Evolutionary conservation across 306 rosid species (phyloP).

Genomic region (Cicer pinnatifidum): DNA sequence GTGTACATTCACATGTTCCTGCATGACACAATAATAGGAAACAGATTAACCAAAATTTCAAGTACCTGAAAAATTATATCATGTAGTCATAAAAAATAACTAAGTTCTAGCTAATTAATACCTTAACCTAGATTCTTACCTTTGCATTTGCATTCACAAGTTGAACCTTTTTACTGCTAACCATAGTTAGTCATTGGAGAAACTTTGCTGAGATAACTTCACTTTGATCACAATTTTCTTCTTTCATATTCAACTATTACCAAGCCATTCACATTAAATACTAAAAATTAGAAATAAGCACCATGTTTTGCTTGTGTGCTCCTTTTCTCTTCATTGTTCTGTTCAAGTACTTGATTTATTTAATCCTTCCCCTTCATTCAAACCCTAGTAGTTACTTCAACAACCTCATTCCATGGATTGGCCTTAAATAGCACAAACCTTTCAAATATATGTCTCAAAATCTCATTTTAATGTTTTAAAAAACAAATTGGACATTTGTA

Average conservation of each 20-base stretch:
- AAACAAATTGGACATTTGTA: neutral
- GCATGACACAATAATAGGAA: neutral
- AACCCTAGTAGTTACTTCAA: too few species aligned
- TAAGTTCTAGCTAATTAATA: neutral
- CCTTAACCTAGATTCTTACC: neutral
- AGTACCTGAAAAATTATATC: neutral
- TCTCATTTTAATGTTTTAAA: neutral
- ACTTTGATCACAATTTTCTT: constrained; percentile 10
- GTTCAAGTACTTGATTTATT: constrained; percentile 13
- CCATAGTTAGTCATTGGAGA: neutral
- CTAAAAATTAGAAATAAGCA: constrained; percentile 40
- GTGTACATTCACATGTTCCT: too few species aligned
- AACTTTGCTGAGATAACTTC: neutral
- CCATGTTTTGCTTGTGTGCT: constrained; percentile 43
- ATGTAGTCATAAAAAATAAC: neutral
- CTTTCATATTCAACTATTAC: constrained; percentile 13
- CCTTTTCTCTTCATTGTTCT: constrained; percentile 44
- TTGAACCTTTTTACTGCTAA: constrained; percentile 1
- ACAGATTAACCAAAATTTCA: neutral
- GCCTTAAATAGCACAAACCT: too few species aligned
- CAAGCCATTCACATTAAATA: constrained; percentile 24
- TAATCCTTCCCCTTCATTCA: too few species aligned
- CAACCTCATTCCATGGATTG: too few species aligned
- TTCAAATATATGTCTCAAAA: neutral
- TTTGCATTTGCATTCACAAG: neutral